Percentiles rank a stretch among this genome's conserved stretches.
Evolutionary conservation across 257 asterid genomes (phyloP).

Genomic region (Solanum acaule): DNA sequence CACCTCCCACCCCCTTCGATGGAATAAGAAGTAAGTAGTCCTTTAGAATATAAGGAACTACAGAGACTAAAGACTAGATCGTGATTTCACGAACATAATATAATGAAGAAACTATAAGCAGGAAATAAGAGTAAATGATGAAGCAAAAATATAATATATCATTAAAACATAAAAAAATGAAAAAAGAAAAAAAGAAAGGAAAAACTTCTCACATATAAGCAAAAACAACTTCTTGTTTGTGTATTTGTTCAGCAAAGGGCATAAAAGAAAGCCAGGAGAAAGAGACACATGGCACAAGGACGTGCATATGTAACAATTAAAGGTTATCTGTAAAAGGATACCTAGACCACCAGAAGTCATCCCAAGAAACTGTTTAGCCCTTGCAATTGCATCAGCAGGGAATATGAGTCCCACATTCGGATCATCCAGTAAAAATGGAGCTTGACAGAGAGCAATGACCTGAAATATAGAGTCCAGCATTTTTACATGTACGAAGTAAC

Average conservation of each 20-base stretch:
- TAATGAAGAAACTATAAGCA: not conserved
- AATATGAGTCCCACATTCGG: slow-evolving; percentile 87
- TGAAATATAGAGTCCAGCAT: slow-evolving; percentile 7
- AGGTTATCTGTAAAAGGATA: slow-evolving; percentile 10
- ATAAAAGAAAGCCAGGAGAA: not conserved
- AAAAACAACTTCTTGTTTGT: not conserved
- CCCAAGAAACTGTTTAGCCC: slow-evolving; percentile 79
- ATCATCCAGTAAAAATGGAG: slow-evolving; percentile 93
- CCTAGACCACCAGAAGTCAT: slow-evolving; percentile 93
- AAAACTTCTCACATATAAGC: not conserved
- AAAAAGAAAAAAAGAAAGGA: not conserved
- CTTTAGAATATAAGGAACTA: not conserved
- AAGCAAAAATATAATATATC: not conserved
- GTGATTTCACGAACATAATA: not conserved
- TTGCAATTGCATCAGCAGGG: slow-evolving; percentile 97
- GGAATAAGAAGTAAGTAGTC: not conserved
- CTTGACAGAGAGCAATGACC: slow-evolving; percentile 99
- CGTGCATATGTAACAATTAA: not conserved
- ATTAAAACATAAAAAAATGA: not conserved
- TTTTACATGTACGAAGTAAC: not conserved
- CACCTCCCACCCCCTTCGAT: not conserved
- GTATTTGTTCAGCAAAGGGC: not conserved
- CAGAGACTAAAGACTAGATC: not conserved
- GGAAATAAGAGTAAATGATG: not conserved
- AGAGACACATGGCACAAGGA: not conserved